Conservation (phyloP, 2,329 filamentous ascomycete species). For the Seiridium cupressi region DNA sequence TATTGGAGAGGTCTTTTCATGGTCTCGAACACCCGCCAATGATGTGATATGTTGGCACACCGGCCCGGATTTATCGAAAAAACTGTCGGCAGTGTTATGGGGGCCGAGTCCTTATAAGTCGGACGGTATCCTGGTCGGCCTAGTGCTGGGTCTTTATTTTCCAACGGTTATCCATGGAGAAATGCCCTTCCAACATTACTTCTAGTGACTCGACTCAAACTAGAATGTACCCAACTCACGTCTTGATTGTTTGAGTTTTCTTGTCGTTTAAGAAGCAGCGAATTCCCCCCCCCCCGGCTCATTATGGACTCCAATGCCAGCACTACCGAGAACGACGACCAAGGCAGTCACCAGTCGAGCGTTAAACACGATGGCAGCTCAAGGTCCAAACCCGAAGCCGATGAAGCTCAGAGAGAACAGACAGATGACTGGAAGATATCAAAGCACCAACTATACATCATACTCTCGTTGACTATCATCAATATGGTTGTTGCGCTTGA, state of each 20-base stretch:
- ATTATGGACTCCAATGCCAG: background rate
- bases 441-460: constrained; percentile 9
- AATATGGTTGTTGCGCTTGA: constrained; percentile 14
- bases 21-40: background rate
- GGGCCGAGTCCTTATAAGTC: background rate
- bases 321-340: background rate
- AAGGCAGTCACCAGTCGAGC: background rate
- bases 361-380: background rate
- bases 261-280: background rate
- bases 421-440: constrained; percentile 17
- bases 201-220: too few species aligned
- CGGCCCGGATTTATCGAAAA: background rate
- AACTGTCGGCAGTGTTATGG: background rate
- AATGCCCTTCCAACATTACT: too few species aligned
- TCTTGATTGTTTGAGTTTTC: background rate
- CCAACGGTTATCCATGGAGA: background rate
- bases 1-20: background rate
- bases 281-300: background rate
- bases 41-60: background rate
- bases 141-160: background rate
- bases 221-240: too few species aligned
- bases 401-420: background rate
- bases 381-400: background rate
- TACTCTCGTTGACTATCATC: constrained; percentile 9
- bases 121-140: background rate